Conservation (phyloP, 805 yeast genomes). For the Starmerella stigmatis region DNA sequence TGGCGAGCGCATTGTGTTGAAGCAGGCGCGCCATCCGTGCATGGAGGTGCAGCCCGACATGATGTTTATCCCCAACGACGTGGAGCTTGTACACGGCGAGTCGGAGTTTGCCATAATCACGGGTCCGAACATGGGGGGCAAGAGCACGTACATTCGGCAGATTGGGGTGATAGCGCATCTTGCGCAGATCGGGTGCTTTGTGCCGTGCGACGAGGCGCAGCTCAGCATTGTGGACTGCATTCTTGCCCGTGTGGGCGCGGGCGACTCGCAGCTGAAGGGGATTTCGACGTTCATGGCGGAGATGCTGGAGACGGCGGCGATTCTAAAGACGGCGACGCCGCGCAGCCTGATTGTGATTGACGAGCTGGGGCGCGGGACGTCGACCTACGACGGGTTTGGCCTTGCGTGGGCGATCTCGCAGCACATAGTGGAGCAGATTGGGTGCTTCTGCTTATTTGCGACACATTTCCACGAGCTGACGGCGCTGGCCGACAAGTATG, state of each 20-base stretch:
- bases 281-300: constrained; percentile 95
- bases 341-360: constrained; percentile 82
- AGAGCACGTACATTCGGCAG: constrained; percentile 69
- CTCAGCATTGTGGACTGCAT: constrained; percentile 81
- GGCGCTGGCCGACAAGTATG: constrained; percentile 51
- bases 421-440: constrained; percentile 57
- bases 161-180: constrained; percentile 58
- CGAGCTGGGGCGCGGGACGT: constrained; percentile 91
- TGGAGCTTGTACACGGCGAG: constrained; percentile 45
- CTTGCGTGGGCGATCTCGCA: constrained; percentile 95
- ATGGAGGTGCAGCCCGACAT: constrained; percentile 86
- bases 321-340: constrained; percentile 64
- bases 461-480: constrained; percentile 97
- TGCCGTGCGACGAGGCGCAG: constrained; percentile 71
- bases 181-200: constrained; percentile 68
- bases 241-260: constrained; percentile 95
- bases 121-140: constrained; percentile 87
- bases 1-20: constrained; percentile 43
- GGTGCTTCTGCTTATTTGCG: constrained; percentile 81
- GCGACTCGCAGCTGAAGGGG: constrained; percentile 94
- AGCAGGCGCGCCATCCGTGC: constrained; percentile 88
- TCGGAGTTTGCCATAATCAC: constrained; percentile 74
- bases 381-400: constrained; percentile 95
- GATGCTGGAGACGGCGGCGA: constrained; percentile 87
- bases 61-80: constrained; percentile 85